These are phyloP conservation scores for Tylopilus orsonianus DNA, from an alignment of 1,284 basidiomycete genomes.

Conservation along the genomic window DNA sequence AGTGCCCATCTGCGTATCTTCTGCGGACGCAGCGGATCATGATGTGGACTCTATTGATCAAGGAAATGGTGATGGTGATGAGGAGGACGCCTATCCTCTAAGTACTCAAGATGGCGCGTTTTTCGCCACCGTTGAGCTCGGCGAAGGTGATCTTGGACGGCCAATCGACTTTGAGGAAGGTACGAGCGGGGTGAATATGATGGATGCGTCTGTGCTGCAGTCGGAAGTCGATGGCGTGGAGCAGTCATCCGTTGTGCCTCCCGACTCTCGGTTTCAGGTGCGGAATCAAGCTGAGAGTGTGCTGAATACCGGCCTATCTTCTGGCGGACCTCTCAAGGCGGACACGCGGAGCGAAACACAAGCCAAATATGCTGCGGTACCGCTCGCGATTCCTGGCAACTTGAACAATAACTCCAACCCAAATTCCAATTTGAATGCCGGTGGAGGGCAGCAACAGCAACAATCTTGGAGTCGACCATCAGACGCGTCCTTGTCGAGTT, in stretches of 20 bases:
- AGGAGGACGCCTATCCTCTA: constrained; percentile 48
- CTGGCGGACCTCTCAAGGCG: not conserved
- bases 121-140: constrained; percentile 57
- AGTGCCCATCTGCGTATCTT: not conserved
- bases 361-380: not conserved
- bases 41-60: constrained; percentile 21
- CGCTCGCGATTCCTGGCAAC: not conserved
- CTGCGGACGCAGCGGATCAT: not conserved
- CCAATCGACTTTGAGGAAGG: constrained; percentile 53
- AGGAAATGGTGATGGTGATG: not conserved
- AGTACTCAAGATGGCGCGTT: constrained; percentile 65
- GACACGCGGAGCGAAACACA: constrained; percentile 2
- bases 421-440: not conserved
- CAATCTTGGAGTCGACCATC: constrained; percentile 5
- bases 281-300: constrained; percentile 2
- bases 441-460: not conserved
- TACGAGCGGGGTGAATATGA: constrained; percentile 8
- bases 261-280: constrained; percentile 5
- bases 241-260: not conserved
- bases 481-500: constrained; percentile 10
- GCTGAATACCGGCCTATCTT: not conserved
- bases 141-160: constrained; percentile 47
- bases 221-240: not conserved
- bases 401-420: not conserved
- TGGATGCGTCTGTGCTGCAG: constrained; percentile 11